phyloP scores from a whole-genome alignment of 495 filamentous ascomycete species.

The Paragyromitra xinjiangensis region DNA sequence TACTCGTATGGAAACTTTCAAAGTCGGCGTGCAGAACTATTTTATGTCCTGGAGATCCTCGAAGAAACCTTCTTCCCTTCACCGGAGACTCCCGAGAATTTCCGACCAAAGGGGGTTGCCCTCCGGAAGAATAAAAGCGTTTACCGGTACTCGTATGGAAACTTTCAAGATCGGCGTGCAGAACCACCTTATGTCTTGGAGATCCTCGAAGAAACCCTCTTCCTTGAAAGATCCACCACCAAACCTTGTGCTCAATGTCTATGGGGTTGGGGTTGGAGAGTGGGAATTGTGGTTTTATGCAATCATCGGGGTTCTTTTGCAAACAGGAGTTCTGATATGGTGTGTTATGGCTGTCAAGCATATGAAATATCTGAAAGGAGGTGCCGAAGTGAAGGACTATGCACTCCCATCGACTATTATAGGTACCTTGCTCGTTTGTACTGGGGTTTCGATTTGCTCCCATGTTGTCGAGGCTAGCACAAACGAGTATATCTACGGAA shows the following conservation, averaged over 20 bases:
- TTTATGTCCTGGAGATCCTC: no score
- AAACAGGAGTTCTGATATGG: constrained; percentile 5
- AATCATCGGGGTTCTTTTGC: constrained; percentile 13
- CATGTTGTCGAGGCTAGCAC: constrained; percentile 35
- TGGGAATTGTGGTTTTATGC: constrained; percentile 27
- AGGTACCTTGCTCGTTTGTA: constrained; percentile 15
- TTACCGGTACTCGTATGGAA: no score
- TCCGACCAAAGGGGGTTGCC: background rate
- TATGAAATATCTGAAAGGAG: constrained; percentile 16
- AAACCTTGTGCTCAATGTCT: constrained; percentile 26
- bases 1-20: no score
- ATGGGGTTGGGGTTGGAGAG: constrained; percentile 6
- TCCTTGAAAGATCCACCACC: background rate
- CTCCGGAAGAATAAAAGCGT: no score
- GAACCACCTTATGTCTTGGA: no score
- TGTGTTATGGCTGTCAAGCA: background rate
- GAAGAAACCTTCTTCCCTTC: background rate
- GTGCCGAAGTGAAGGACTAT: background rate
- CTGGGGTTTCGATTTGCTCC: constrained; percentile 27
- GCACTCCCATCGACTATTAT: constrained; percentile 35
- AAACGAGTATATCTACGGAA: constrained; percentile 16
- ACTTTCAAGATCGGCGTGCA: background rate
- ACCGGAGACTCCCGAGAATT: background rate
- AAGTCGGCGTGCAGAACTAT: no score
- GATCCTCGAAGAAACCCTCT: background rate